phyloP scores from a whole-genome alignment of 306 rosid genomes.

The Gillenia trifoliata region DNA sequence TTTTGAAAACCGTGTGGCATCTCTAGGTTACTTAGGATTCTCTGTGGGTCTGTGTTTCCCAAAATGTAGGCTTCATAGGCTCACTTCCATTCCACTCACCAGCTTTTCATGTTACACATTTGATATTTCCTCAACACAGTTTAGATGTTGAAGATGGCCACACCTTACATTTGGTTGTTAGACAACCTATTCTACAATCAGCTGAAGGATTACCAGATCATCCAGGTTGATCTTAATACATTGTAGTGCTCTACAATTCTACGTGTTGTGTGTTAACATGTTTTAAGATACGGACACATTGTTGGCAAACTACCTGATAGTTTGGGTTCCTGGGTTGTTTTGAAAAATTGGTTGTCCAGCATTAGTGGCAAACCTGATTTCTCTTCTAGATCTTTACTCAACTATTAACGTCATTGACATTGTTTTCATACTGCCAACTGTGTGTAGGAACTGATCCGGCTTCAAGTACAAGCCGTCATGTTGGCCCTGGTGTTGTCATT shows the following conservation, averaged over 20 bases:
- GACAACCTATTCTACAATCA: conserved; percentile 68
- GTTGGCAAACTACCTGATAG: neutral
- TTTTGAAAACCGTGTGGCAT: neutral
- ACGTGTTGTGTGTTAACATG: neutral
- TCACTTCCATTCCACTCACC: neutral
- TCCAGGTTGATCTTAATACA: conserved; percentile 50
- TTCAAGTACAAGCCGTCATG: conserved; percentile 66
- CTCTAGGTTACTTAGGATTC: neutral
- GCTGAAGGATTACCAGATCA: conserved; percentile 51
- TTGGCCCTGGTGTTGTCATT: conserved; percentile 82
- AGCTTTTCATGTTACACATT: conserved; percentile 9
- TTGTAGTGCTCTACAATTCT: neutral
- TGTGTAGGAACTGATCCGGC: conserved; percentile 69
- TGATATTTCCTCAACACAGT: conserved; percentile 41
- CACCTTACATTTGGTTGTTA: conserved; percentile 90
- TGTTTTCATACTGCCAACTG: neutral
- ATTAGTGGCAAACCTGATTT: neutral
- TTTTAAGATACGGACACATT: neutral
- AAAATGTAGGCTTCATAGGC: neutral
- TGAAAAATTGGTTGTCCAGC: neutral
- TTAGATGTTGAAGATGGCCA: conserved; percentile 99
- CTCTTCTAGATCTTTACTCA: neutral
- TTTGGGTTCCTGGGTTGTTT: neutral
- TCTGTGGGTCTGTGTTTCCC: neutral
- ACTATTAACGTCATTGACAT: neutral